Evolutionary conservation across 2,329 filamentous ascomycete genomes (phyloP), one percentile per base, ranked within the genome.

Genomic region (Paecilomyces formosus): DNA sequence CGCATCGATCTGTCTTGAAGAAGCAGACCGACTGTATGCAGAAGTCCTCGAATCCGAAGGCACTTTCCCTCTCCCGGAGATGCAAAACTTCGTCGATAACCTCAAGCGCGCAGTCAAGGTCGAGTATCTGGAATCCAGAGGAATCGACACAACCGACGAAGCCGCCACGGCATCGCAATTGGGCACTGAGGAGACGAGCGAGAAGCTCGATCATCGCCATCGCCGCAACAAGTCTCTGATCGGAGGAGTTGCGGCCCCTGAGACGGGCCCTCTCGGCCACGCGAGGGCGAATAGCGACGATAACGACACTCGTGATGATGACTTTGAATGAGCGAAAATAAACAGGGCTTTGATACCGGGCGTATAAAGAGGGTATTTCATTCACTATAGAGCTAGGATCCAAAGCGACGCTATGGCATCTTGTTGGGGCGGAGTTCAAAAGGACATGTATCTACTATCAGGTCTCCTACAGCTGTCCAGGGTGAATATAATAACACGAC

Each of bases 1-100:
- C 68, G 89, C 92, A 0, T 89, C 90, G 64, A 82, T 84, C 59
- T 90, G 89, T 63, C 81, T 97, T 1, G 85, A 89, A 54, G 85
- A 88, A 63, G 90, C 90, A 0, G 73, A 81, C 53, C 71, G 74
- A 11, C 71, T 85, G 1, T 86, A 86, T 64, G 73, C 73, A 2
- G 71, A 76, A 54, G 71, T 75, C 12, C 60, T 77, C 0, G 70
- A 77, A 24, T 65, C 67, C 2, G 73, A 77, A 33, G 71, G 73
- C 3, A 60, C 68, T 13, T 70, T 82, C 54, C 73, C 76, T 3
- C 84, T 83, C 62, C 74, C 76, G 3, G 78, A 80, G 50, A 82
- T 86, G 79, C 77, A 80, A 58, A 68, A 62, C 22, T 79, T 78
- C 58, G 66, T 78, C 21, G 74, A 77, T 26, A 76, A 77, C 49